A percentile compares a stretch with the other conserved stretches of the same genome.
Evolutionary conservation across 164 flowering plant species (phyloP).

Genomic region (Malania oleifera): DNA sequence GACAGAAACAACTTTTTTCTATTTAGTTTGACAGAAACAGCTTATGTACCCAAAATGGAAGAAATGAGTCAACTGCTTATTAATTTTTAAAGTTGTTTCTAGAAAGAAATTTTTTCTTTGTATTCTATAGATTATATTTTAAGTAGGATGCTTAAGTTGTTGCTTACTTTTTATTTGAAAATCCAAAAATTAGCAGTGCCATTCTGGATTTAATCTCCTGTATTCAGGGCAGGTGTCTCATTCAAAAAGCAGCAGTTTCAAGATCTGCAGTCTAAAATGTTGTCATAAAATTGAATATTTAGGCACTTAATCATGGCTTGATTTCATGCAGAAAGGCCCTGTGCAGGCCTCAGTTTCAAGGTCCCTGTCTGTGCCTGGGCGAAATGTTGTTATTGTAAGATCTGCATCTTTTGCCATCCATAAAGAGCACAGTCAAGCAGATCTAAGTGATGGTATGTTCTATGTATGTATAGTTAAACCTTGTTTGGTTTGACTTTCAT

Average conservation of each 20-base stretch:
- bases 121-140: too few relatives aligned
- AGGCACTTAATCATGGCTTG: not conserved
- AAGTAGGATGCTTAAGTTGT: too few relatives aligned
- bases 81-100: too few relatives aligned
- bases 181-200: not conserved
- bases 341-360: slow-evolving; percentile 43
- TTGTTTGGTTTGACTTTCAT: too few relatives aligned
- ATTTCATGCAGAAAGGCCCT: slow-evolving; percentile 45
- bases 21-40: too few relatives aligned
- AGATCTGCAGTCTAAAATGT: not conserved
- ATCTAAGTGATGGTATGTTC: slow-evolving; percentile 45
- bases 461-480: not conserved
- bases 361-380: slow-evolving; percentile 71
- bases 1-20: too few relatives aligned
- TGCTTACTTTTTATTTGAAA: too few relatives aligned
- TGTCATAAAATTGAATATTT: not conserved
- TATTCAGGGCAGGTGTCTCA: not conserved
- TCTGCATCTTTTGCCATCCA: slow-evolving; percentile 49
- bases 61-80: too few relatives aligned
- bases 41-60: too few relatives aligned
- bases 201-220: not conserved
- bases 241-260: too few relatives aligned
- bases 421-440: slow-evolving; percentile 25
- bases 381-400: slow-evolving; percentile 70
- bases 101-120: too few relatives aligned